Evolutionary conservation across 2,329 filamentous ascomycete genomes (phyloP), one percentile per base, ranked within the genome.

Genomic region (Penicillium expansum): DNA sequence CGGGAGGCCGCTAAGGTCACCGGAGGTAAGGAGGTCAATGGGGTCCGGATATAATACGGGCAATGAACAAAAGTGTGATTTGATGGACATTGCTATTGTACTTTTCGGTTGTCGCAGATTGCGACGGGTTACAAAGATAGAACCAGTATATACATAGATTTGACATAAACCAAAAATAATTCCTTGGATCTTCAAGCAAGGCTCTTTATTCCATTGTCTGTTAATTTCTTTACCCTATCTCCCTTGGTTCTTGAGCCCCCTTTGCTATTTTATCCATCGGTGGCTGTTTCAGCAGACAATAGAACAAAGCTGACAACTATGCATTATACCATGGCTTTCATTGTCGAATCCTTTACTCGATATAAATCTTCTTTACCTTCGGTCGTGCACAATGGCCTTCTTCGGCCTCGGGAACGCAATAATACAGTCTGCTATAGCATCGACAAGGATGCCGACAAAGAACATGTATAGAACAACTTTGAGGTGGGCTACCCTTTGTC

Each of bases 1-100:
- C 66, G 71, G 18, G 67, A 75, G 49, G 55, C 66, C 0, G 65
- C 68, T 14, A 74, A 74, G 63, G 70, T 72, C 16, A 64, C 69
- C 1, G 64, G 62, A 44, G 72, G 69, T 14, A 64, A 67, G 50
- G 71, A 74, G 57, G 65, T 74, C 13, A 57, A 71, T 30, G 73
- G 71, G 3, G 62, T 64, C 9, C 67, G 71, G 16, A 52, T 72
- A 57, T 68, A 39, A 63, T 29, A 24, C 44, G 49, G 49, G 6
- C 38, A 44, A 54, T 27, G 49, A 56, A 33, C 18, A 30, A 48
- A 52, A 48, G n/a, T 7, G 18, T 39, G 32, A 8, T 35, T 35
- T 27, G 41, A 47, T 52, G 35, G 48, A 56, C 47, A 51, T 44
- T 27, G 56, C 39, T 27, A 56, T 44, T 52, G 47, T 44, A 20